Percentiles rank a stretch among this genome's conserved stretches.
Evolutionary conservation across 805 yeast species (phyloP).

Genomic region (Barnettozyma wickerhamii): DNA sequence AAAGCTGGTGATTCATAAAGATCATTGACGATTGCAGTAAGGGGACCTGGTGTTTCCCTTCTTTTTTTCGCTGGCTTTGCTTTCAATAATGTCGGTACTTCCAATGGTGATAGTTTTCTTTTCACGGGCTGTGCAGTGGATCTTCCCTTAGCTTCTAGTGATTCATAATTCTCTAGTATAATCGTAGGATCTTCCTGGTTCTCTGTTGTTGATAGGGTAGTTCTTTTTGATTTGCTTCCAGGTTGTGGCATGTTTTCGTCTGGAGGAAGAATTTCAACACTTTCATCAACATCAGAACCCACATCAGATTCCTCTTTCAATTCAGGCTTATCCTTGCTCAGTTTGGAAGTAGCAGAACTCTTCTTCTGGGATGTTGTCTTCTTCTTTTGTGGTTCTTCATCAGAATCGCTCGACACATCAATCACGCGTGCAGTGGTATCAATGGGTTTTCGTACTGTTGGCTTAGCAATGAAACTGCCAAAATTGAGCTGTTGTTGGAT

Average conservation of each 20-base stretch:
- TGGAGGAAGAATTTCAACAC: background rate
- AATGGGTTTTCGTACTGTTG: background rate
- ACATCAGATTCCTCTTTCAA: background rate
- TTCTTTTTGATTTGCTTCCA: background rate
- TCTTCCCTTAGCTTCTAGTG: slow-evolving; percentile 21
- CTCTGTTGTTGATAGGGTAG: background rate
- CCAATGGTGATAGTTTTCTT: background rate
- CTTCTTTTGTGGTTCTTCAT: background rate
- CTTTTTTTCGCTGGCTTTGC: slow-evolving; percentile 7
- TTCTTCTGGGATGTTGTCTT: background rate
- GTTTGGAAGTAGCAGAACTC: background rate
- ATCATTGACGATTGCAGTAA: slow-evolving; percentile 17
- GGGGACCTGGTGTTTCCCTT: slow-evolving; percentile 23
- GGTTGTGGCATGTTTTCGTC: background rate
- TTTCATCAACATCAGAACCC: background rate
- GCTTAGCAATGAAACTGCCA: slow-evolving; percentile 2
- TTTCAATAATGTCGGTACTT: background rate
- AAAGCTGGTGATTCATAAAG: slow-evolving; percentile 10
- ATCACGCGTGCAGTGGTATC: background rate
- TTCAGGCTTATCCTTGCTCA: background rate
- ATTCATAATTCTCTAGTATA: slow-evolving; percentile 18
- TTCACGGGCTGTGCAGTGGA: slow-evolving; percentile 18
- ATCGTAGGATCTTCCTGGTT: slow-evolving; percentile 10
- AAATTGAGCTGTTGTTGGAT: slow-evolving; percentile 12
- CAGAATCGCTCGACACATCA: slow-evolving; percentile 5